Base-by-base conservation (phyloP, 2,329 filamentous ascomycete species). In the Tolypocladium amazonense region DNA sequence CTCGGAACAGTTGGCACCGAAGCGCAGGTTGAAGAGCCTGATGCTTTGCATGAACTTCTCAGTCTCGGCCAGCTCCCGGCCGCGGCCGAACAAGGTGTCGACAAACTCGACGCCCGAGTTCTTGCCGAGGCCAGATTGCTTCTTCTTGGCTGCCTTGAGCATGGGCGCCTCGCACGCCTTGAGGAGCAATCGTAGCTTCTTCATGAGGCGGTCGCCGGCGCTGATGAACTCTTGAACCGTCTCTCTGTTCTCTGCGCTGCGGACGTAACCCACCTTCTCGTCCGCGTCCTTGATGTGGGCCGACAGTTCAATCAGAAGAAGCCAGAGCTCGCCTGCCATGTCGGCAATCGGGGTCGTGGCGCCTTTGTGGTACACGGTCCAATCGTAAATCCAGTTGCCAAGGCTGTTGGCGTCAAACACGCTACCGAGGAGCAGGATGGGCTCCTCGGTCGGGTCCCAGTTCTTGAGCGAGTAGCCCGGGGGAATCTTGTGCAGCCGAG, bases 351-450 rank as follows among this genome's bases (percentile, higher is more conserved):
- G 90, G 14, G 89, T 91, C 47, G 84, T 84, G 18, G 91, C 84
- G 43, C 90, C 90, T 66, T 95, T 87, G 72, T 88, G 87, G 78
- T 90, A 96, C 64, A 97, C 90, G 23, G 94, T 97, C 94, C 94
- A 99, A 81, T 97, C 94, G 76, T 96, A 99, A 70, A 99, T 95
- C 94, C 94, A 99, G 77, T 97, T 97, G 70, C 94, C 94, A 37
- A 99, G 82, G 33, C 91, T 96, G 81, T 97, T 97, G 70, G 93
- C 90, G 71, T 97, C 94, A 70, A 97, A 97, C 60, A 97, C 94
- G 71, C 90, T 96, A 57, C 94, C 94, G 27, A 97, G 82, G 33
- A 99, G 84, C 71, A 97, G 87, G 72, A 99, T 97, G 57, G 94
- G 94, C 66, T 92, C 87, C 78, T 97, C 93, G 35, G 85, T 87